Evolutionary conservation across 2,329 filamentous ascomycete genomes (phyloP).

Genomic region (Diplodia intermedia): DNA sequence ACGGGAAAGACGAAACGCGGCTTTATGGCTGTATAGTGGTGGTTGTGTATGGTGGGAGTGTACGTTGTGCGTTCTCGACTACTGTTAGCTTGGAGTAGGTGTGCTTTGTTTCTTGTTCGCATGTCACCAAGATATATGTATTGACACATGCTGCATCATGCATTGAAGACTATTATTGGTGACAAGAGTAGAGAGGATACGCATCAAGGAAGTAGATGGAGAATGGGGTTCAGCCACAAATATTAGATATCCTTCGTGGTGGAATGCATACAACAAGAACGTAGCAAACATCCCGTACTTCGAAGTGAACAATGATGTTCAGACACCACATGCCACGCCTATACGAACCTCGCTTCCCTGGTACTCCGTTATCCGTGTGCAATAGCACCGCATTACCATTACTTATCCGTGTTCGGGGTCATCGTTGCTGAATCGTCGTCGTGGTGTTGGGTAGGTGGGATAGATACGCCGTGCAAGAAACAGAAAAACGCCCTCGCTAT

Average conservation of each 20-base stretch:
- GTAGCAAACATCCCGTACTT: neutral
- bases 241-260: neutral
- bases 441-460: neutral
- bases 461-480: neutral
- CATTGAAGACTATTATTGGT: neutral
- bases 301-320: neutral
- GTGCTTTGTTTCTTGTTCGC: neutral
- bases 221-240: neutral
- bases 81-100: neutral
- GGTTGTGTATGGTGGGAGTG: neutral
- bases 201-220: neutral
- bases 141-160: neutral
- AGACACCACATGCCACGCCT: neutral
- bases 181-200: neutral
- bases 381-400: neutral
- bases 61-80: neutral
- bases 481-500: conserved; percentile 18
- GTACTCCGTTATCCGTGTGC: neutral
- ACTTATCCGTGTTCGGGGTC: neutral
- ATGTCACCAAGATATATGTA: neutral
- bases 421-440: neutral
- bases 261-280: neutral
- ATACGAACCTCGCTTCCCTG: neutral
- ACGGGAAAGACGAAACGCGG: neutral
- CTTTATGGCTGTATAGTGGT: neutral